Conservation (phyloP, 2,329 filamentous ascomycete genomes). For the Pseudofabraea citricarpa region DNA sequence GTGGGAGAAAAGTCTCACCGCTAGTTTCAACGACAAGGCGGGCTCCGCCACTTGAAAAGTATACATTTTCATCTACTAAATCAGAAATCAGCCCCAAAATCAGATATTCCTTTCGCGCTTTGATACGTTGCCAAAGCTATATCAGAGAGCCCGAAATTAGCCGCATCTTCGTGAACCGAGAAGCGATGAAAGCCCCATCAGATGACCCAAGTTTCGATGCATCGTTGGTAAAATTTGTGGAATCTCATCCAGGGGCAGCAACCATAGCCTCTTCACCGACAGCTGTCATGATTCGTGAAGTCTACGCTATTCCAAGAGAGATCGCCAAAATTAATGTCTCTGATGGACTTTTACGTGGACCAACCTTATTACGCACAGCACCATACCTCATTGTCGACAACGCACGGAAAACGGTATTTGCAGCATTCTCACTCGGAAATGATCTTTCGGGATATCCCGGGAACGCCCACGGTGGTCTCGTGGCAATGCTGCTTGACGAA, state of each 20-base stretch:
- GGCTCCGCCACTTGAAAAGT: too few species aligned
- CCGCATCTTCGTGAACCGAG: too few species aligned
- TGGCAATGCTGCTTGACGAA: neutral
- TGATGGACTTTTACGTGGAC: neutral
- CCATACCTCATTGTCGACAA: neutral
- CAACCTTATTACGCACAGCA: neutral
- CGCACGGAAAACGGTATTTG: neutral
- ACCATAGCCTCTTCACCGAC: neutral
- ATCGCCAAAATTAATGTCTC: neutral
- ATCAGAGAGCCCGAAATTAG: too few species aligned
- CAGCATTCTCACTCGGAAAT: neutral
- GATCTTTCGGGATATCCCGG: neutral
- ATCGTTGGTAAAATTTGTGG: too few species aligned
- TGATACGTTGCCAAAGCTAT: too few species aligned
- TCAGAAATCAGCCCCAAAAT: too few species aligned
- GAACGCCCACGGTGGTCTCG: neutral
- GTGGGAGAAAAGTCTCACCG: too few species aligned
- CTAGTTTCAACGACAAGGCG: too few species aligned
- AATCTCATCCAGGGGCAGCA: neutral
- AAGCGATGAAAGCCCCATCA: too few species aligned
- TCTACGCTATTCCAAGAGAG: neutral
- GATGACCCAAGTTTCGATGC: too few species aligned
- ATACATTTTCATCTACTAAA: too few species aligned
- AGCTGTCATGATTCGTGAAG: neutral
- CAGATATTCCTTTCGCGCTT: too few species aligned